Percentiles rank a stretch among this genome's conserved stretches.
Conservation (phyloP, 2,329 filamentous ascomycete species). For the Fusarium brachygibbosum region DNA sequence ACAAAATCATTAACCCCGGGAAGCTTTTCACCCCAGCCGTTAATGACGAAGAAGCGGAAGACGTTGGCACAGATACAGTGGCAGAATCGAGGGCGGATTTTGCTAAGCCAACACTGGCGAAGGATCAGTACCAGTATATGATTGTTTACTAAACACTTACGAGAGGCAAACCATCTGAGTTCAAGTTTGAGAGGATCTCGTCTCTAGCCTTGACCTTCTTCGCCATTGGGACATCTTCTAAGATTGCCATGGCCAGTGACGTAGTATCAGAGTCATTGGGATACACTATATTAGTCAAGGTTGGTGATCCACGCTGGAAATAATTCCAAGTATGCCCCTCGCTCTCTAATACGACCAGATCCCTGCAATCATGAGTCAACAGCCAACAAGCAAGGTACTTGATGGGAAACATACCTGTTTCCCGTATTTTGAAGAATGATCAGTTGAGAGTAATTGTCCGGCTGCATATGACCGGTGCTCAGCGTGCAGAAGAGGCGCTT, state of each 20-base stretch:
- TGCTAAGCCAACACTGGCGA: constrained; percentile 4
- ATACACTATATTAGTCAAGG: not conserved
- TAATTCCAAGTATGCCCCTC: constrained; percentile 10
- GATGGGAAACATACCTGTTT: not conserved
- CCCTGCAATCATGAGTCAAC: not conserved
- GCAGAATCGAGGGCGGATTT: not conserved
- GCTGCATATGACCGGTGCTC: not conserved
- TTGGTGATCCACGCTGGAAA: not conserved
- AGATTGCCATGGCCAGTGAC: not conserved
- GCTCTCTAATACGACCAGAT: not conserved
- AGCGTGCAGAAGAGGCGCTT: constrained; percentile 11
- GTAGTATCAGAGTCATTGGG: constrained; percentile 17
- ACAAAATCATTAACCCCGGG: not conserved
- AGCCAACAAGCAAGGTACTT: rapidly evolving
- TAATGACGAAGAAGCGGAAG: constrained; percentile 19
- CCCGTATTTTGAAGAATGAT: constrained; percentile 6
- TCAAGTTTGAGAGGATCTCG: constrained; percentile 4
- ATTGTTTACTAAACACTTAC: not conserved
- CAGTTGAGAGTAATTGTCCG: constrained; percentile 16
- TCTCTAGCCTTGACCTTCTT: not conserved
- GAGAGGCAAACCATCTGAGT: constrained; percentile 1
- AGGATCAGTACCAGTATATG: not conserved
- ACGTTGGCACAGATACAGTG: constrained; percentile 23
- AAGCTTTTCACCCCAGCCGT: not conserved
- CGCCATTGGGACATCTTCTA: not conserved